Conservation (phyloP, 148 eudicot genomes). For the Heliosperma pusillum region DNA sequence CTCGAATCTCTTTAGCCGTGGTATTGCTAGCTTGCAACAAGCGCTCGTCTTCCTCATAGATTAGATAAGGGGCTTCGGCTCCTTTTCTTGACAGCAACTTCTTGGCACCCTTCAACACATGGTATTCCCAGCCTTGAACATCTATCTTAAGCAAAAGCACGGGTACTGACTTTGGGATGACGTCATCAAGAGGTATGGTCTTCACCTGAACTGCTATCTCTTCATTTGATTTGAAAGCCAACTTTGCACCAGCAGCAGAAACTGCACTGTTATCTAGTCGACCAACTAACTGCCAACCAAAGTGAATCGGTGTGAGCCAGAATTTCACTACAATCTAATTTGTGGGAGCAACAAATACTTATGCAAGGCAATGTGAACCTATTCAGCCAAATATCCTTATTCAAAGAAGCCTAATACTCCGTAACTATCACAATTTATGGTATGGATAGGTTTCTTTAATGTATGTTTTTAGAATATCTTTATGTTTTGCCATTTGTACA, state of each 20-base stretch:
- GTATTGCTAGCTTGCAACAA: conserved; percentile 88
- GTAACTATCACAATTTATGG: neutral
- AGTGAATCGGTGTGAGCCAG: conserved; percentile 2
- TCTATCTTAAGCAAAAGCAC: conserved; percentile 69
- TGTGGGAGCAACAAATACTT: neutral
- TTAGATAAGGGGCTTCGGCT: conserved; percentile 79
- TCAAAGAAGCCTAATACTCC: neutral
- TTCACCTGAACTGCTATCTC: conserved; percentile 74
- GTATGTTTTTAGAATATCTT: too few species aligned
- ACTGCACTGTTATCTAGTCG: conserved; percentile 95
- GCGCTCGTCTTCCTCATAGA: conserved; percentile 93
- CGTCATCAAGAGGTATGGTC: conserved; percentile 73
- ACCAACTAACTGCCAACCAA: conserved; percentile 63
- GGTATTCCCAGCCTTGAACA: conserved; percentile 97
- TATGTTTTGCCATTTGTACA: neutral
- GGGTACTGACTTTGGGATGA: conserved; percentile 52
- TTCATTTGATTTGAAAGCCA: conserved; percentile 91
- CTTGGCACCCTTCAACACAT: conserved; percentile 84
- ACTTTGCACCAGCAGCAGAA: conserved; percentile 83
- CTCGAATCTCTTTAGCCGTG: conserved; percentile 77
- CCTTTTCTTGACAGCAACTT: conserved; percentile 74
- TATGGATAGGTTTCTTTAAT: neutral
- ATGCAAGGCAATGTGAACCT: neutral
- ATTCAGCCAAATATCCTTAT: neutral
- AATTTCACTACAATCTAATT: conserved; percentile 4